Evolutionary conservation across 2,329 filamentous ascomycete genomes (phyloP).

Genomic region (Clonostachys rhizophaga): DNA sequence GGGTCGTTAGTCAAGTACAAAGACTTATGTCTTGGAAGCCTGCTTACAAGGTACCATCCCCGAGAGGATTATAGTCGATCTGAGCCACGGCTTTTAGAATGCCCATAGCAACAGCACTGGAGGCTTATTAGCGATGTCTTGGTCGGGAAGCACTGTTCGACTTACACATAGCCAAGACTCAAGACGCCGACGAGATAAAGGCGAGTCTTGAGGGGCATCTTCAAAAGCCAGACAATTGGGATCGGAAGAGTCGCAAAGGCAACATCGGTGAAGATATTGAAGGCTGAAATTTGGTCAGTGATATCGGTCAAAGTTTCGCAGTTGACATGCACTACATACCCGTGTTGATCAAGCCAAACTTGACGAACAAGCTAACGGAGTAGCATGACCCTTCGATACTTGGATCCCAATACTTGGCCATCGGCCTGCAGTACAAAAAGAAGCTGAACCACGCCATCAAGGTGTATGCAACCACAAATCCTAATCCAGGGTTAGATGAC

Average conservation of each 20-base stretch:
- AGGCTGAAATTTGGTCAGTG: slow-evolving; percentile 7
- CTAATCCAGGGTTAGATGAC: not conserved
- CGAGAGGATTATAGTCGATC: slow-evolving; percentile 19
- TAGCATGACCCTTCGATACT: slow-evolving; percentile 3
- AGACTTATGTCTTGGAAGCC: slow-evolving; percentile 4
- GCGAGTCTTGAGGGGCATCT: slow-evolving; percentile 27
- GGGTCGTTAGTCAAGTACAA: slow-evolving; percentile 26
- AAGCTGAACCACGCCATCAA: not conserved
- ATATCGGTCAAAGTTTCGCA: not conserved
- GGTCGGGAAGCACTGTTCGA: not conserved
- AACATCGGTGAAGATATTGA: slow-evolving; percentile 37
- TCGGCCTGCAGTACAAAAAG: slow-evolving; percentile 3
- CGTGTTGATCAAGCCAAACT: slow-evolving; percentile 1
- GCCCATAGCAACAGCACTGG: slow-evolving; percentile 29
- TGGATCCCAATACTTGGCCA: slow-evolving; percentile 2
- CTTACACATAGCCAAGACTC: slow-evolving; percentile 34
- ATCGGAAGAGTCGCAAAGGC: slow-evolving; percentile 34
- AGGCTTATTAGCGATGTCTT: not conserved
- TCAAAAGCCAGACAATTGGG: slow-evolving; percentile 32
- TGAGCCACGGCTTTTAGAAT: slow-evolving; percentile 30
- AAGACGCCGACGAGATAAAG: slow-evolving; percentile 33
- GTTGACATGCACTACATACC: not conserved
- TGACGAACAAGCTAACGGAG: slow-evolving; percentile 1
- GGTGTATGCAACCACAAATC: not conserved
- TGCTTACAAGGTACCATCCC: slow-evolving; percentile 23